Base-by-base conservation (phyloP, 2,329 filamentous ascomycete species). In the Ceratocystis colombiana region DNA sequence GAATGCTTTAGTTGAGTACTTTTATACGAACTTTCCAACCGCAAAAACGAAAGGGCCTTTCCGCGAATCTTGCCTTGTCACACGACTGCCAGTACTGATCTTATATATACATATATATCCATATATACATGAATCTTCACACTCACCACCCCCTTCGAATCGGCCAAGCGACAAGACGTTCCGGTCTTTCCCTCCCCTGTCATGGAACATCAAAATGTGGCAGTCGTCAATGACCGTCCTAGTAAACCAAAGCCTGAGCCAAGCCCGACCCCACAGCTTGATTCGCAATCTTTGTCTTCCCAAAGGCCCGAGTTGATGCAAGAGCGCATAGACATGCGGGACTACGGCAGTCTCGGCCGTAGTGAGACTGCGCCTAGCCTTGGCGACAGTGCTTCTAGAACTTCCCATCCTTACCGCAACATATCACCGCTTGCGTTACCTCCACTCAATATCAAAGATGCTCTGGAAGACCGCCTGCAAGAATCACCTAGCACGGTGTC, bases 371-470 rank as follows among this genome's bases (percentile, higher is more conserved):
- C n/a, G 5, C 45, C 28, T 62, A 55, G 22, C 12, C 53, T 57
- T 22, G 64, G 53, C n/a, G 57, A 61, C 30, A 46, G 7, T n/a
- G 64, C 55, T 25, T 65, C 57, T 44, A 50, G 33, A 41, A 62
- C 59, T n/a, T 55, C 63, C 25, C 46, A 65, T 6, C 46, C 57
- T 8, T 63, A 66, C 20, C 67, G 67, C 12, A 64, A 55, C 41
- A 53, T 61, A 22, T 64, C 67, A 22, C 53, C 67, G 1, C 61
- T 68, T n/a, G 61, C 61, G 17, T 64, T 68, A 20, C 64, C 67
- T 6, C 64, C 67, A 37, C 64, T 59, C 22, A 63, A 68, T 22
- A 63, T 63, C 45, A 48, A 66, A 33, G 33, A 53, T 44, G 30
- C 50, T 22, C 20, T 33, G 20, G 33, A 65, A 22, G 64, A 66